Evolutionary conservation across 2,329 filamentous ascomycete species (phyloP), one percentile per base, ranked within the genome.

Genomic region (Fusarium denticulatum): DNA sequence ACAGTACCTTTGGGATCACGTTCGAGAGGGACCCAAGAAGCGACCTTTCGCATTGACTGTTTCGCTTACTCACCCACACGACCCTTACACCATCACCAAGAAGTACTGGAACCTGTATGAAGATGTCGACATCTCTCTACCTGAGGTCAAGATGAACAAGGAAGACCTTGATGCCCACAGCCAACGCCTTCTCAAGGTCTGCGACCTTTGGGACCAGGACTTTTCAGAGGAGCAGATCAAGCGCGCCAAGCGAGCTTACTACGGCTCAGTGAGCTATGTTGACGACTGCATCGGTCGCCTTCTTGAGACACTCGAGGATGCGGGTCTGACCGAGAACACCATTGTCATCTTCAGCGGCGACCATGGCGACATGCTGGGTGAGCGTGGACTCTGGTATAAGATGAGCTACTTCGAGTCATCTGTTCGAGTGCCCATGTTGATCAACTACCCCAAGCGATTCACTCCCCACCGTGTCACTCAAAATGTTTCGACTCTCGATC

Each of bases 391-490:
- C 52, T 98, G 95, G 95, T 95, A 97, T 87, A 98, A 98, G 88
- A 98, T 98, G 95, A 94, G 91, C 80, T 98, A 96, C 88, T 97
- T 95, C 78, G 95, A 98, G 87, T 92, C 92, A 45, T 97, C 94
- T 18, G 94, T 94, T 50, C 92, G 95, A 34, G 95, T 98, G 28
- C 95, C 95, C 3, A 91, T 98, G 80, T 87, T 98, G 73, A 88
- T 97, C 80, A 92, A 94, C 82, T 91, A 95, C 78, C 95, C 95
- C 32, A 87, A 91, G 77, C 88, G 88, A 69, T 97, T 96, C 82
- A 81, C 87, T 20, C 91, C 95, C 37, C 94, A 91, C 84, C 92
- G 91, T 39, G 93, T 98, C 34, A 87, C 88, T 24, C 87, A 96
- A 82, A 97, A 95, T 73, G 95, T 98, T 18, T 97, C 94, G 16